Base-by-base conservation (phyloP, 179 eudicot genomes). In the Spergularia azorica region DNA sequence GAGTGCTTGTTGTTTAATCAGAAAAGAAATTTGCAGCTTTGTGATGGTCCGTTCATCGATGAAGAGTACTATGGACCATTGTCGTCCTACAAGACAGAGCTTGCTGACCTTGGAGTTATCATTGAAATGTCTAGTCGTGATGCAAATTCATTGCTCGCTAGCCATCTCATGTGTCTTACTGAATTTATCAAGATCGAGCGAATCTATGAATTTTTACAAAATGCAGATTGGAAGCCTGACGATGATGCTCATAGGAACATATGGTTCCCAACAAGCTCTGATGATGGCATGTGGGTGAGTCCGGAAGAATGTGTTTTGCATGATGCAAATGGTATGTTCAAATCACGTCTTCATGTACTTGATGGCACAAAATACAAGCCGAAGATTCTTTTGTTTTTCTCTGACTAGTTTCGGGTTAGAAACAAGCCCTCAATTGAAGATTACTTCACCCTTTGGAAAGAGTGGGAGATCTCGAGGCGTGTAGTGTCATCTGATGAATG, bases 1-100 rank as follows among this genome's bases (percentile, higher is more conserved):
- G 67, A 86, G 72, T 85, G 90, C 67, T 48, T 90, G 83, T 76
- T 89, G 38, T 86, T 76, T 38, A 17, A 76, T 3, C 81, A 81
- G 82, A 52, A 8, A 13, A 51, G 74, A 76, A 65, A 50, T 73
- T 82, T 92, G 63, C 76, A 75, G 32, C 59, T 43, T 32, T 51
- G 76, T 18, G 97, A 92, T 76, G 91, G 89, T 17, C 95, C 93
- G 0, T 92, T 89, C 68, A 82, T 92, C 64, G 95, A 90, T 71
- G 91, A 82, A 79, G 80, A 68, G 8, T 87, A 78, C 71, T 92
- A 89, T 74, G 95, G 95, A 38, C 66, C 78, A 52, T 46, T 20
- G 14, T 57, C 61, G 0, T 82, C 85, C 52, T 90, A 85, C 78
- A 65, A 74, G 48, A 46, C 48, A 26, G 97, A 86, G 83, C 90